Evolutionary conservation across 306 rosid genomes (phyloP), one percentile per base, ranked within the genome.

Genomic region (Neltuma alba): DNA sequence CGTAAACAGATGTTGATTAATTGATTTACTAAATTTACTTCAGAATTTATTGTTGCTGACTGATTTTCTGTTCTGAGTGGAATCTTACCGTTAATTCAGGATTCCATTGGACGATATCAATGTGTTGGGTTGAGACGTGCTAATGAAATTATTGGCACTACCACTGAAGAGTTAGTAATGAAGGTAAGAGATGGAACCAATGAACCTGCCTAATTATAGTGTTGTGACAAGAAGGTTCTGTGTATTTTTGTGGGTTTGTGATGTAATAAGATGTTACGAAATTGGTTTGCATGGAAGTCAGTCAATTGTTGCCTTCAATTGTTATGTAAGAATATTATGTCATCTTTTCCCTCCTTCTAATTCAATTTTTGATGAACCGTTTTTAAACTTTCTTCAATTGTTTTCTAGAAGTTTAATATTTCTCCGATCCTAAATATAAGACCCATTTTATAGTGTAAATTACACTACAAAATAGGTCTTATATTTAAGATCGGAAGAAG

Each of bases 81-180:
- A 60, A 57, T 11, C 72, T 85, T 21, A 0, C 47, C 58, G 31
- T 60, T 14, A 60, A 72, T 82, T 54, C 86, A 95, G 99, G 99
- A 95, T 88, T 62, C 92, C 12, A 60, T 91, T 72, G 98, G 99
- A 47, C 90, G 96, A 40, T 95, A 84, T 76, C 91, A 81, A 87
- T 87, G 91, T 21, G 97, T 87, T 10, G 97, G 97, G 47, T 89
- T 95, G 64, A 95, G 90, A 89, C 90, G 94, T 25, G 98, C 98
- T 18, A 95, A 92, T 21, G 99, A 91, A 87, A 89, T 95, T 66
- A 92, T 95, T 31, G 98, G 99, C 82, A 86, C 92, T 60, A 95
- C 99, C 64, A 95, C 99, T 1, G 99, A 95, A 82, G 99, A 95
- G 84, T 87, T 95, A 83, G 96, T 95, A 58, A 83, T 90, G 4